phyloP scores from a whole-genome alignment of 2,329 filamentous ascomycete genomes.

The Podosphaera leucotricha region DNA sequence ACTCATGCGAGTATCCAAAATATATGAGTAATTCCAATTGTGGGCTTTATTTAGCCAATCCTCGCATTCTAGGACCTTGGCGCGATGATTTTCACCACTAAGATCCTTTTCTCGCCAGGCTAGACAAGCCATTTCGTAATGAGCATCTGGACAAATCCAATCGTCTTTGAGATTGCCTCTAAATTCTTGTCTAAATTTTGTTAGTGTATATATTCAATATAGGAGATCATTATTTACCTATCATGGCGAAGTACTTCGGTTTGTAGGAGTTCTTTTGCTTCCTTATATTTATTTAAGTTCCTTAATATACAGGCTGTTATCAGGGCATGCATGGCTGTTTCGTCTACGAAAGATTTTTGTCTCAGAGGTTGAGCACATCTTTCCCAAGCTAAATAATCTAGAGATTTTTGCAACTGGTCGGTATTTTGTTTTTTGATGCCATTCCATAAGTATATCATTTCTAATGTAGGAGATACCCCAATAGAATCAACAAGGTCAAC shows the following conservation, averaged over 20 bases:
- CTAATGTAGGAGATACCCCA: conserved; percentile 57
- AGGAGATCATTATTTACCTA: conserved; percentile 21
- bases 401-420: conserved; percentile 37
- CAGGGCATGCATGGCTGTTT: conserved; percentile 40
- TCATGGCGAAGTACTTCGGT: conserved; percentile 41
- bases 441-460: conserved; percentile 91
- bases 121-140: conserved; percentile 71
- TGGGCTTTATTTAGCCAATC: conserved; percentile 41
- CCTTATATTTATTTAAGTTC: conserved; percentile 33
- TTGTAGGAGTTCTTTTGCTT: conserved; percentile 41
- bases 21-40: conserved; percentile 47
- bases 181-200: conserved; percentile 22
- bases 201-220: neutral
- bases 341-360: conserved; percentile 30
- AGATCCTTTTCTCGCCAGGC: conserved; percentile 43
- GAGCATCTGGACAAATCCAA: conserved; percentile 47
- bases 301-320: conserved; percentile 42
- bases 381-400: conserved; percentile 38
- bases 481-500: conserved; percentile 57
- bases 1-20: conserved; percentile 51
- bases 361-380: conserved; percentile 26
- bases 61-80: conserved; percentile 35
- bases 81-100: conserved; percentile 14
- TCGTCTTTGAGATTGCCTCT: conserved; percentile 41
- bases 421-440: conserved; percentile 59